Evolutionary conservation across 169 alveolate species (phyloP), one percentile per base, ranked within the genome.

Genomic region (Plasmodium vinckei): DNA sequence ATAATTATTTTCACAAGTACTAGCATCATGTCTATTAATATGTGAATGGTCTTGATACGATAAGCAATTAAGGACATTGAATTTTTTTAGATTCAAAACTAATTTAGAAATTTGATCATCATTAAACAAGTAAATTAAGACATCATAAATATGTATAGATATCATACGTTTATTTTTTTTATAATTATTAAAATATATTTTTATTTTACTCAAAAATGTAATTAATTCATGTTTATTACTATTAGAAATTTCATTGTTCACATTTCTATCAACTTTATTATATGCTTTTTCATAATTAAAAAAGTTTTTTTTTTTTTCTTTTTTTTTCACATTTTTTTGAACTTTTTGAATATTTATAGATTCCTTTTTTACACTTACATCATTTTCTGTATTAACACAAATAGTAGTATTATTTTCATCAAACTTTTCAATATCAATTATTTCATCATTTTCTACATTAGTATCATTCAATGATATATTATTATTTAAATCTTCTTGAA

Each of bases 91-190:
- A 51, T 64, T 61, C 1, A 77, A 56, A 63, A 68, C 44, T 15
- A 77, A 63, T 3, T 49, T 77, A 1, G 53, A 63, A 39, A 64
- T 56, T 7, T 54, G 21, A 0, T 47, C 10, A 47, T 77, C 77
- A 59, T 49, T 63, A 27, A 17, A 77, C 5, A 69, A 10, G 13
- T 77, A 77, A 0, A 77, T 10, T 25, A 77, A 25, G 1, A 77
- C 67, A 49, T 77, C 88, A 2, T 73, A 61, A 12, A 77, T 4
- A 9, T 77, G 88, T 10, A 64, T 42, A 0, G 88, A 77, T 63
- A 77, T 17, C 88, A 77, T 77, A 23, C 88, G 21, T 54, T 77
- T 77, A 53, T 47, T 77, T 68, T 68, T 46, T 64, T 64, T 77
- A 57, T 77, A 46, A 77, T 77, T 64, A 77, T 77, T 77, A 23